Evolutionary conservation across 805 yeast species (phyloP).

Genomic region (Metschnikowia lunata): DNA sequence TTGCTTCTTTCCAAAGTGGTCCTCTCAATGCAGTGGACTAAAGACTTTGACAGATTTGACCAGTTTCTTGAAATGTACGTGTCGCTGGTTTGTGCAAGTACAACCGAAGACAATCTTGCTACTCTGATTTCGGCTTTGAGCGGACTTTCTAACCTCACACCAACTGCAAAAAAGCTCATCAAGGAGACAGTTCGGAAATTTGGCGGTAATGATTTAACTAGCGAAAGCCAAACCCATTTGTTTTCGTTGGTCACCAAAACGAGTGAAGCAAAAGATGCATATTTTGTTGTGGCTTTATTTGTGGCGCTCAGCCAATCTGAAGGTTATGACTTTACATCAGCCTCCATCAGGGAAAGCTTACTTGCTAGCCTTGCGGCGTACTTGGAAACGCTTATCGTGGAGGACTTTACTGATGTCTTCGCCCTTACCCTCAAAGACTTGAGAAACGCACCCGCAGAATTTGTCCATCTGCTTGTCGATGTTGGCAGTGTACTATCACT

Average conservation of each 20-base stretch:
- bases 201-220: conserved; percentile 5
- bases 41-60: conserved; percentile 2
- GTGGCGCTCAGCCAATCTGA: conserved; percentile 8
- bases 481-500: conserved; percentile 18
- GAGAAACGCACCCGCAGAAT: conserved; percentile 10
- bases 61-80: conserved; percentile 4
- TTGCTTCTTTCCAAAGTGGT: conserved; percentile 8
- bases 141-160: conserved; percentile 3
- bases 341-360: background rate
- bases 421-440: conserved; percentile 18
- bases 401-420: conserved; percentile 11
- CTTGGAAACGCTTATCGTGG: conserved; percentile 2
- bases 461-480: conserved; percentile 15
- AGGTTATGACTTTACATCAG: background rate
- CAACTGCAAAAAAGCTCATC: background rate
- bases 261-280: conserved; percentile 1
- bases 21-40: conserved; percentile 5
- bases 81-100: conserved; percentile 1
- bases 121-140: conserved; percentile 4
- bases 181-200: conserved; percentile 2
- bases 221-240: conserved; percentile 3
- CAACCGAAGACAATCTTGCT: conserved; percentile 4
- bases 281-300: conserved; percentile 11
- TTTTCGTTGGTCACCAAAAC: conserved; percentile 9
- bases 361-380: conserved; percentile 2